Evolutionary conservation across 805 yeast species (phyloP), one percentile per base, ranked within the genome.

Genomic region (Candida vaughaniae): DNA sequence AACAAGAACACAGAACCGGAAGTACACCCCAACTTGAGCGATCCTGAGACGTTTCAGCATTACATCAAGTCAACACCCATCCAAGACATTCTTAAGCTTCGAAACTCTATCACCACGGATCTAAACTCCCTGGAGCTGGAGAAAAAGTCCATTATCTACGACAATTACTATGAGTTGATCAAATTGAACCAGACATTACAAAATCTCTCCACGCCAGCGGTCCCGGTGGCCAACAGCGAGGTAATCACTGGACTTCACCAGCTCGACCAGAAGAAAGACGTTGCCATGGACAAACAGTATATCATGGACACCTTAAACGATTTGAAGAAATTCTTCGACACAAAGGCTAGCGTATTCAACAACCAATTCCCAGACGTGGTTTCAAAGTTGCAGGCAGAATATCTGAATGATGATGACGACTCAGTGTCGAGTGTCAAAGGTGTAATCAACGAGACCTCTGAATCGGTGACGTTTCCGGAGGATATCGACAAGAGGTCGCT

Each of bases 111-210:
- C 6, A 66, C 71, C 16, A 65, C 65, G 20, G 64, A 67, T 35
- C 60, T 78, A 38, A 76, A 74, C 40, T 55, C 75, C 11, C 77
- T 73, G 35, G 80, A 77, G 42, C 73, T 77, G 49, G 78, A 76
- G 31, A 80, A 81, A 45, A 83, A 83, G 48, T 76, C 84, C 19
- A 81, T 83, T 28, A 80, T 83, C 8, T 83, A 83, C 56, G 85
- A 83, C 56, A 83, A 83, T 51, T 83, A 83, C 64, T 81, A 78
- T 54, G 90, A 83, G 43, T 61, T 83, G 45, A 81, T 83, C 51
- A 80, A 80, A 49, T 73, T 83, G 41, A 81, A 78, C 48, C 76
- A 79, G 31, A 73, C 81, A 3, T 58, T 83, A 16, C 41, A 44
- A 11, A 52, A 51, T 16, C 36, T 58, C 12, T 47, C 58, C 16